Conservation (phyloP, 192 early-diverging fungal genomes). For the Linnemannia elongata region DNA sequence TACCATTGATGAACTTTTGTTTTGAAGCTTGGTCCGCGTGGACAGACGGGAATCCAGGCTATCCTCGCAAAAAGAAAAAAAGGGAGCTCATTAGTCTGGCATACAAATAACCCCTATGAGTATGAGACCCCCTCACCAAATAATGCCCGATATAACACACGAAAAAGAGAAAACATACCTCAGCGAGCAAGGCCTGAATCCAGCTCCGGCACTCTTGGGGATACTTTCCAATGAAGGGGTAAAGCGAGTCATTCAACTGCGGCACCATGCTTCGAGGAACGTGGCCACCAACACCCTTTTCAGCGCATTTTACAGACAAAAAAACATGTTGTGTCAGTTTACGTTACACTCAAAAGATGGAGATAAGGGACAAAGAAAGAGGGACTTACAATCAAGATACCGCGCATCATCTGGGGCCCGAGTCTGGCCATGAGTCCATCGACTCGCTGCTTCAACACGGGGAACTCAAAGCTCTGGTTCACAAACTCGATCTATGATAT, state of each 20-base stretch:
- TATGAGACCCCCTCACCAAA: background rate
- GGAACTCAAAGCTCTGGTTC: constrained; percentile 53
- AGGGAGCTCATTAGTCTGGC: background rate
- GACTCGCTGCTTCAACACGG: constrained; percentile 54
- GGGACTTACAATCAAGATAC: constrained; percentile 55
- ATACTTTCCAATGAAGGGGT: constrained; percentile 59
- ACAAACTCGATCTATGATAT: constrained; percentile 61
- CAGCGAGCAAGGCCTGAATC: constrained; percentile 58
- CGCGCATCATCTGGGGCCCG: constrained; percentile 60
- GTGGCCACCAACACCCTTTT: constrained; percentile 64
- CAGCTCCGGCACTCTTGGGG: constrained; percentile 59
- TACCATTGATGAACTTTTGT: constrained; percentile 64
- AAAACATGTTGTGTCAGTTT: background rate
- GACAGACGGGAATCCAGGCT: constrained; percentile 68
- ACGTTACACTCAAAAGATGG: background rate
- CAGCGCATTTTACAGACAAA: background rate
- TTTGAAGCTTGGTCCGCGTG: constrained; percentile 61
- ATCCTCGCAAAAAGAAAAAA: background rate
- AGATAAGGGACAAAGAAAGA: background rate
- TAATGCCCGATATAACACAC: background rate
- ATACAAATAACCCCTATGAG: background rate
- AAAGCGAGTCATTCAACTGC: constrained; percentile 67
- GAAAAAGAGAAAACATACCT: constrained; percentile 37
- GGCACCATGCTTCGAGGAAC: constrained; percentile 66
- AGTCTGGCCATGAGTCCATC: constrained; percentile 55